These are phyloP conservation scores for Yarrowia divulgata DNA, from an alignment of 805 yeast species.

Conservation along the genomic window DNA sequence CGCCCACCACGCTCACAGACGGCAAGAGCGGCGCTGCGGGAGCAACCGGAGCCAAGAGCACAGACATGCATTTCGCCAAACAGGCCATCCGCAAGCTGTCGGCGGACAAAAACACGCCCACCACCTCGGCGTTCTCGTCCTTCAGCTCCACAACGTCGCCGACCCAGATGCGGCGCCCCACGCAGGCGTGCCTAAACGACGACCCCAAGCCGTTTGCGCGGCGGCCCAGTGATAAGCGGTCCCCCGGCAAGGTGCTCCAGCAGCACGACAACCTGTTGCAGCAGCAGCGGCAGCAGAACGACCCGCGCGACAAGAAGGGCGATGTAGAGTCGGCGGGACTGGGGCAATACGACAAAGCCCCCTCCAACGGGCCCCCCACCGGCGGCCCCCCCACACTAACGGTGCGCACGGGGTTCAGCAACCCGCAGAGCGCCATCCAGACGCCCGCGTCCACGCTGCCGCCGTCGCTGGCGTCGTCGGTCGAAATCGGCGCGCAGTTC, in stretches of 20 bases:
- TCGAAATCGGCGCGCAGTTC: slow-evolving; percentile 49
- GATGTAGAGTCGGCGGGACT: too few species aligned
- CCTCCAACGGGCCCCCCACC: slow-evolving; percentile 43
- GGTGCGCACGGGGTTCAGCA: slow-evolving; percentile 44
- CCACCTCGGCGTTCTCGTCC: slow-evolving; percentile 22
- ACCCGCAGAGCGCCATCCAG: slow-evolving; percentile 49
- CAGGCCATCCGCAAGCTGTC: slow-evolving; percentile 35
- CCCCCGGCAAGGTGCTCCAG: slow-evolving; percentile 15
- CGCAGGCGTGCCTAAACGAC: slow-evolving; percentile 1
- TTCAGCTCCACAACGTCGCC: slow-evolving; percentile 26
- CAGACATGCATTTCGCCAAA: slow-evolving; percentile 33
- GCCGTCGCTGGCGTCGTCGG: slow-evolving; percentile 43
- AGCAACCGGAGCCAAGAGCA: background rate
- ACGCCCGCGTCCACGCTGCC: slow-evolving; percentile 49
- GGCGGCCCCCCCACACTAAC: slow-evolving; percentile 42
- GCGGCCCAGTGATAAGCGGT: slow-evolving; percentile 9
- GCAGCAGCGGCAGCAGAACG: slow-evolving; percentile 19
- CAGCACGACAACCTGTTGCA: slow-evolving; percentile 18
- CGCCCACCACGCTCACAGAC: slow-evolving; percentile 28
- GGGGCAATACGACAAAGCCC: slow-evolving; percentile 41
- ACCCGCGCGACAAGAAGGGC: background rate
- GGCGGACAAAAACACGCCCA: slow-evolving; percentile 27
- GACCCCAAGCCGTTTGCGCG: slow-evolving; percentile 38
- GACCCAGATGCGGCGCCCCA: slow-evolving; percentile 33
- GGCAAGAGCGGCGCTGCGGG: background rate